Percentiles rank a stretch among this genome's conserved stretches.
These are phyloP conservation scores for Penicillium griseofulvum DNA, from an alignment of 2,329 filamentous ascomycete species.

Conservation along the genomic window DNA sequence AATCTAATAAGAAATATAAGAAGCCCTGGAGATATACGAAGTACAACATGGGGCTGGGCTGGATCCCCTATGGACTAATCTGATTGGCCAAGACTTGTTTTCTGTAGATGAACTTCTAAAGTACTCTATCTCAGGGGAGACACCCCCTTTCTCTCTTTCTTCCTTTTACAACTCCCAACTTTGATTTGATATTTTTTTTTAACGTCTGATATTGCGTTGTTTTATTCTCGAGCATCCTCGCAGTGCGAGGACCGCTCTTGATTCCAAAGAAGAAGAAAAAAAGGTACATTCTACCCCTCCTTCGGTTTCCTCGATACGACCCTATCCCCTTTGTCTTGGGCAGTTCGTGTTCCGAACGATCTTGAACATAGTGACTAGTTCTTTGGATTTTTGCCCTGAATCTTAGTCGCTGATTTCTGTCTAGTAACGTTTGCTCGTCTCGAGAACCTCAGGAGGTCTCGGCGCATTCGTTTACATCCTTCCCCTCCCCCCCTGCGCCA, in stretches of 20 bases:
- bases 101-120: conserved; percentile 20
- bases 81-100: conserved; percentile 24
- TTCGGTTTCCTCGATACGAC: conserved; percentile 4
- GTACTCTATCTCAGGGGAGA: conserved; percentile 9
- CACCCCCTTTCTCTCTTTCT: conserved; percentile 7
- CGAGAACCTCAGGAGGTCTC: conserved; percentile 25
- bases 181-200: neutral
- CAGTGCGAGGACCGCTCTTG: conserved; percentile 25
- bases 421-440: conserved; percentile 10
- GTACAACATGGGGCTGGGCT: neutral
- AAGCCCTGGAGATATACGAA: neutral
- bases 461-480: conserved; percentile 19
- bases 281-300: conserved; percentile 11
- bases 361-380: neutral
- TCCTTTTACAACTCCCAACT: neutral
- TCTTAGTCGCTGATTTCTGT: conserved; percentile 6
- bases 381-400: neutral
- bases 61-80: neutral
- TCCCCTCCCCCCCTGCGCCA: neutral
- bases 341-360: neutral
- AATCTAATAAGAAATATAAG: neutral
- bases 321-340: neutral
- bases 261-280: neutral
- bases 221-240: conserved; percentile 20
- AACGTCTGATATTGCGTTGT: conserved; percentile 6